These are phyloP conservation scores for Claviceps citrina DNA, from an alignment of 2,329 filamentous ascomycete species.

Conservation along the genomic window DNA sequence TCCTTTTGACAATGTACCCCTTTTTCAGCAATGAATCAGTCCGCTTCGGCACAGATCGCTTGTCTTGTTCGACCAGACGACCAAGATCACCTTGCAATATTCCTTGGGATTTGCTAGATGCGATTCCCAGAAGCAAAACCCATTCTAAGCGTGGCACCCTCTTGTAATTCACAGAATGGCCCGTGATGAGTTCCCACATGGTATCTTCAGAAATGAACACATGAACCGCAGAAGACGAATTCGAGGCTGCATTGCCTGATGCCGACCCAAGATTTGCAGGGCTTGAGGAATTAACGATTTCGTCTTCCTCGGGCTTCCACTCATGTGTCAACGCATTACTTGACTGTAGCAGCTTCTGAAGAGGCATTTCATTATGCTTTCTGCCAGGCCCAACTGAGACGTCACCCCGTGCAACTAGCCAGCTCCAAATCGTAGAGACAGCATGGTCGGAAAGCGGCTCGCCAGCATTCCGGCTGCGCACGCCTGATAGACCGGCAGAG, in stretches of 20 bases:
- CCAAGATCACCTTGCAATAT: constrained; percentile 47
- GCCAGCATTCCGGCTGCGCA: constrained; percentile 5
- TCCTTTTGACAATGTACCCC: constrained; percentile 47
- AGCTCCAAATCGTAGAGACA: constrained; percentile 20
- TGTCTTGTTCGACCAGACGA: constrained; percentile 43
- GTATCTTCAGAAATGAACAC: constrained; percentile 38
- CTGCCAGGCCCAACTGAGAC: constrained; percentile 20
- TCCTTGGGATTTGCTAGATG: constrained; percentile 35
- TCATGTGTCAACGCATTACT: neutral
- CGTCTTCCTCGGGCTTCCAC: neutral
- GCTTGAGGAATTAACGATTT: neutral
- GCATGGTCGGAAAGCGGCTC: constrained; percentile 13
- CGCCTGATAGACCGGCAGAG: constrained; percentile 9
- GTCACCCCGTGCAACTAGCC: constrained; percentile 20
- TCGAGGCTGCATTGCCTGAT: neutral
- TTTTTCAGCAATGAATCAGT: constrained; percentile 44
- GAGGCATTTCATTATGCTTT: constrained; percentile 24
- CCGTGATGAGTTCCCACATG: constrained; percentile 44
- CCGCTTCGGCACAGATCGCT: constrained; percentile 45
- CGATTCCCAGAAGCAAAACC: constrained; percentile 42
- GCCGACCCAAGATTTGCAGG: neutral
- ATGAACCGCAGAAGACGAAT: constrained; percentile 5
- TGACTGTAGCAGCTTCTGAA: constrained; percentile 15
- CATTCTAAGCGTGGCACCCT: constrained; percentile 43
- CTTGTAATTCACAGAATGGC: constrained; percentile 43